Conservation (phyloP, 164 flowering plant genomes). For the Dillenia turbinata region DNA sequence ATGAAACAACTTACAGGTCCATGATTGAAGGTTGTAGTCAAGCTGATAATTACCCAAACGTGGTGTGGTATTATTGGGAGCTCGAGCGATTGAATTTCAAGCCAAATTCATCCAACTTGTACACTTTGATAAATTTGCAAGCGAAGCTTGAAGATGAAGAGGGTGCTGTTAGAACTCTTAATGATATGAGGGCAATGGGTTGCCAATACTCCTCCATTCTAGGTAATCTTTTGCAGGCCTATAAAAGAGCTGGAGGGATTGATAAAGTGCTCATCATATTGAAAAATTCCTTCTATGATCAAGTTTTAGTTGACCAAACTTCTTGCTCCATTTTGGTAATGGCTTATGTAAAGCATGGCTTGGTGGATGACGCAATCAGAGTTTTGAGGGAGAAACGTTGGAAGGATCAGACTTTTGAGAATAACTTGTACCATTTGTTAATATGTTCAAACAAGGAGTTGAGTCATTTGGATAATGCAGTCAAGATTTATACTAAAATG, state of each 20-base stretch:
- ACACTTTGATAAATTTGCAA: conserved; percentile 71
- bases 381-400: conserved; percentile 58
- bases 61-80: conserved; percentile 54
- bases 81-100: conserved; percentile 53
- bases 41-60: conserved; percentile 46
- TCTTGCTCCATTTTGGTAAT: conserved; percentile 73
- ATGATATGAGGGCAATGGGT: conserved; percentile 71
- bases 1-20: conserved; percentile 87
- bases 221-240: conserved; percentile 66
- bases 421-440: conserved; percentile 79
- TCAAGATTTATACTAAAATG: conserved; percentile 53
- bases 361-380: conserved; percentile 66
- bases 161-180: conserved; percentile 47
- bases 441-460: conserved; percentile 89
- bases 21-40: conserved; percentile 97
- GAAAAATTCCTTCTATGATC: conserved; percentile 56
- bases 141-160: conserved; percentile 62
- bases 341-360: conserved; percentile 67
- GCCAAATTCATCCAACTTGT: conserved; percentile 81
- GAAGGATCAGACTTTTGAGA: conserved; percentile 72
- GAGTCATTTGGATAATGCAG: conserved; percentile 51
- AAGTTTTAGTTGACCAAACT: conserved; percentile 58
- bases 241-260: conserved; percentile 63
- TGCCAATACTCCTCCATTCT: conserved; percentile 82
- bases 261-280: conserved; percentile 54